Evolutionary conservation across 331 rosid species (phyloP).

Genomic region (Stylosanthes scabra): DNA sequence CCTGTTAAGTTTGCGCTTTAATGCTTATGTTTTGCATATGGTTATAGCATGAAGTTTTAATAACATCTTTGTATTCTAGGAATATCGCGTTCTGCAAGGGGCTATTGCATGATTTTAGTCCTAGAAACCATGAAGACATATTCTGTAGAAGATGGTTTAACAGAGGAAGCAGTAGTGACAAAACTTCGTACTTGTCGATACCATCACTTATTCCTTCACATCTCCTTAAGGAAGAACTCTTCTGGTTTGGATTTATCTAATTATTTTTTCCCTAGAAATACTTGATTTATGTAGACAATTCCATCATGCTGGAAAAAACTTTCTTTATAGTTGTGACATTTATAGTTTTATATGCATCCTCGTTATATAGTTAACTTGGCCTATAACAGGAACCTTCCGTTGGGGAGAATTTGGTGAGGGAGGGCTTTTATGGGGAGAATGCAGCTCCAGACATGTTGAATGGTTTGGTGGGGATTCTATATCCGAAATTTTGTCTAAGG

Average conservation of each 20-base stretch:
- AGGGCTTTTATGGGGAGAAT: constrained; percentile 96
- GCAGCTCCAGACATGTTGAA: constrained; percentile 83
- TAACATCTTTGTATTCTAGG: constrained; percentile 50
- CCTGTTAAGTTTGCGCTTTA: background rate
- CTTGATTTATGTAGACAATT: background rate
- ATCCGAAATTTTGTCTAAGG: constrained; percentile 76
- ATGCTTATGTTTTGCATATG: background rate
- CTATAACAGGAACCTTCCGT: constrained; percentile 65
- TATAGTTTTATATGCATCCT: constrained; percentile 21
- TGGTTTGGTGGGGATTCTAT: constrained; percentile 87
- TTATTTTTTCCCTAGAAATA: background rate
- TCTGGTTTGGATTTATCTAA: constrained; percentile 60
- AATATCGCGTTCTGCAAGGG: constrained; percentile 90
- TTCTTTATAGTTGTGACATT: constrained; percentile 3
- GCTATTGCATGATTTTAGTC: constrained; percentile 81
- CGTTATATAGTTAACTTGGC: constrained; percentile 12
- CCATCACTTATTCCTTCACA: constrained; percentile 85
- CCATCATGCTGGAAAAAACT: background rate
- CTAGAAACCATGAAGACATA: constrained; percentile 95
- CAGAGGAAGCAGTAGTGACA: constrained; percentile 90
- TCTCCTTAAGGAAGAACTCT: constrained; percentile 71
- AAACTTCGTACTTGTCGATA: constrained; percentile 90
- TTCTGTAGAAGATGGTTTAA: constrained; percentile 84
- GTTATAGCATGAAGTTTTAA: background rate
- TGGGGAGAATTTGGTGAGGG: constrained; percentile 99